phyloP scores from a whole-genome alignment of 1,139 yeast species.

The Eremothecium cymbalariae region DNA sequence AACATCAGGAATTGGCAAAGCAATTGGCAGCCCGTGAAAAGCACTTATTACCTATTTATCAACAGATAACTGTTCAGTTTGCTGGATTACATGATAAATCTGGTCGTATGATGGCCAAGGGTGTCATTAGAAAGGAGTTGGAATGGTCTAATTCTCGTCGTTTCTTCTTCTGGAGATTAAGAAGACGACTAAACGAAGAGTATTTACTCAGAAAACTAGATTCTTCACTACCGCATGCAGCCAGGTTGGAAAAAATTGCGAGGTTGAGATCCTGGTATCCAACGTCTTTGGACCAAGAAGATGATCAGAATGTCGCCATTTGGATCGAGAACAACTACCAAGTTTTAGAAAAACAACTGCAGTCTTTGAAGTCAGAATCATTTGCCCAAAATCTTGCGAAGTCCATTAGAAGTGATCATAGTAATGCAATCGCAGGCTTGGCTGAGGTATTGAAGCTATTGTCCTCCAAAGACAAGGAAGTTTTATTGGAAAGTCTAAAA shows the following conservation, averaged over 20 bases:
- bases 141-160: slow-evolving; percentile 87
- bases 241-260: slow-evolving; percentile 74
- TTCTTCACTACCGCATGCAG: slow-evolving; percentile 51
- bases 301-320: slow-evolving; percentile 71
- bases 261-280: slow-evolving; percentile 86
- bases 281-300: slow-evolving; percentile 55
- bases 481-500: slow-evolving; percentile 32
- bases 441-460: slow-evolving; percentile 53
- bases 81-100: slow-evolving; percentile 97
- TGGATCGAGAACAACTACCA: slow-evolving; percentile 81
- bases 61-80: slow-evolving; percentile 88
- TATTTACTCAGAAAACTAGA: slow-evolving; percentile 71
- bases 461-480: slow-evolving; percentile 53
- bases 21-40: slow-evolving; percentile 73
- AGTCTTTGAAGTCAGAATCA: slow-evolving; percentile 56
- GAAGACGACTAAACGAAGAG: slow-evolving; percentile 93
- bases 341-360: slow-evolving; percentile 52
- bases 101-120: slow-evolving; percentile 95
- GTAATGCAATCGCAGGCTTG: slow-evolving; percentile 48
- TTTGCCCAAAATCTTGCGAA: slow-evolving; percentile 55
- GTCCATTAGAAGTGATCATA: slow-evolving; percentile 50
- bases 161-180: slow-evolving; percentile 97
- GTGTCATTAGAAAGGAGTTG: slow-evolving; percentile 74
- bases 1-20: slow-evolving; percentile 54
- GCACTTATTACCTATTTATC: slow-evolving; percentile 74